Evolutionary conservation across 73 alveolate genomes (phyloP).

Genomic region (Halteria grandinella): DNA sequence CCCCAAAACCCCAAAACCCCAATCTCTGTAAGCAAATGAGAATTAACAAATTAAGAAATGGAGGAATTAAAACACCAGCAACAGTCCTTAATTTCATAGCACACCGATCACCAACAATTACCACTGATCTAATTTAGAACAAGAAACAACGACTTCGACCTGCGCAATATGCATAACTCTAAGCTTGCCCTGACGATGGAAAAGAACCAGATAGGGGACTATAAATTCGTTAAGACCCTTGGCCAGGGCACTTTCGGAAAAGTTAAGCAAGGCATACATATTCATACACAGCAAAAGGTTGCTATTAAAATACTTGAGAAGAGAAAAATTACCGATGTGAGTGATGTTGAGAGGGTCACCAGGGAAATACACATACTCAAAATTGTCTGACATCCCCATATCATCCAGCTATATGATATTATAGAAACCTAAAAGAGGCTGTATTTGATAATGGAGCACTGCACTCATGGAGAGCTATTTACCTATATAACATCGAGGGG

Average conservation of each 20-base stretch:
- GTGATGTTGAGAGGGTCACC: conserved; percentile 33
- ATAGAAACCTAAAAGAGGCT: conserved; percentile 65
- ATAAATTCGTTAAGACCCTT: not conserved
- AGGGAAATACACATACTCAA: conserved; percentile 44
- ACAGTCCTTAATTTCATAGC: no score
- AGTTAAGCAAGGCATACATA: conserved; percentile 51
- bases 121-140: no score
- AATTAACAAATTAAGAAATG: no score
- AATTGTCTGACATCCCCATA: conserved; percentile 82
- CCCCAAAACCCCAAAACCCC: no score
- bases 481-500: conserved; percentile 78
- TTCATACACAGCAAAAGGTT: conserved; percentile 48
- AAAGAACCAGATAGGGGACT: conserved; percentile 1
- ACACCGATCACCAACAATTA: no score
- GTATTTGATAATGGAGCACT: conserved; percentile 87
- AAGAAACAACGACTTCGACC: no score
- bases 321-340: conserved; percentile 28
- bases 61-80: no score
- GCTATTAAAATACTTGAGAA: conserved; percentile 79
- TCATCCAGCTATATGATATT: conserved; percentile 87
- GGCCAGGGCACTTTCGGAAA: conserved; percentile 64
- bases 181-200: no score
- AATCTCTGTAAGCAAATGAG: no score
- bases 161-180: no score
- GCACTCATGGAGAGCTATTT: conserved; percentile 89